Conservation (phyloP, 257 asterid genomes). For the Lycium barbarum region DNA sequence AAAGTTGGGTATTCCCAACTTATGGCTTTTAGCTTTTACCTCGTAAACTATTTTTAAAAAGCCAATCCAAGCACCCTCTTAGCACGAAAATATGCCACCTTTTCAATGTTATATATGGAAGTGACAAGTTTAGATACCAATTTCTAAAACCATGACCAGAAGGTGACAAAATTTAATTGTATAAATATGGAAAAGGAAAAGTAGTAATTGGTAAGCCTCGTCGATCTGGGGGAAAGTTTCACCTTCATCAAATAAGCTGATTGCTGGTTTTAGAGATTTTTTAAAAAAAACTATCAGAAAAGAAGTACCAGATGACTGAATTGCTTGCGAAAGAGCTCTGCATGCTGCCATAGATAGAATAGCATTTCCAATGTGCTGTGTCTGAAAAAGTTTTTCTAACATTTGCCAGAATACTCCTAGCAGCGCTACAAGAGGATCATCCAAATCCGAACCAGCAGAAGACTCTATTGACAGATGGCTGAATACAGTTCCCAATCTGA, state of each 20-base stretch:
- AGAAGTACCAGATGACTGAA: constrained; percentile 74
- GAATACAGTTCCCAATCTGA: constrained; percentile 83
- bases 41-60: too few species aligned
- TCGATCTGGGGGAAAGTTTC: constrained; percentile 12
- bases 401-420: constrained; percentile 81
- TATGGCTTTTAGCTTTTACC: too few species aligned
- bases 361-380: constrained; percentile 66
- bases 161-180: not conserved
- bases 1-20: too few species aligned
- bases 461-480: constrained; percentile 57
- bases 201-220: constrained; percentile 6
- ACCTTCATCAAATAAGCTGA: constrained; percentile 11
- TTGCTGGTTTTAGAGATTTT: constrained; percentile 12
- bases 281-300: constrained; percentile 23
- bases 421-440: constrained; percentile 58
- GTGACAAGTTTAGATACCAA: not conserved
- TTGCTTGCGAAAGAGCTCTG: constrained; percentile 83
- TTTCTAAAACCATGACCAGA: constrained; percentile 9
- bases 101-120: not conserved
- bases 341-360: constrained; percentile 84
- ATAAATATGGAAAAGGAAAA: not conserved
- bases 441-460: constrained; percentile 52
- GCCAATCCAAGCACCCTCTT: too few species aligned
- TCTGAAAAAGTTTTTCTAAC: constrained; percentile 73
- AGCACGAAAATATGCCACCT: not conserved